Evolutionary conservation across 345 rosid species (phyloP), one percentile per base, ranked within the genome.

Genomic region (Microcos paniculata): DNA sequence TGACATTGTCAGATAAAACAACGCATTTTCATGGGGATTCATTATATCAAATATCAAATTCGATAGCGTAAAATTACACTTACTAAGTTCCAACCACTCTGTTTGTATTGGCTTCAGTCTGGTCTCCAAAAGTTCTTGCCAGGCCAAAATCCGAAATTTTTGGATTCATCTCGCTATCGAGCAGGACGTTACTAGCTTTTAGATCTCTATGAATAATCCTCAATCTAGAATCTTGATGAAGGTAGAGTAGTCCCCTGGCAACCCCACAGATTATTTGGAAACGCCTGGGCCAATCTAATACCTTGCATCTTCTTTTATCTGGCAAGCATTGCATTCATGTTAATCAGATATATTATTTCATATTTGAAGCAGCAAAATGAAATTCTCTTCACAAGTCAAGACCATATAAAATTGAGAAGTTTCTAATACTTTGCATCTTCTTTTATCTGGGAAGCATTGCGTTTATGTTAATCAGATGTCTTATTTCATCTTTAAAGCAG

Each of bases 11-110:
- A n/a, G n/a, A n/a, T n/a, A n/a, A n/a, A n/a, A n/a, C n/a, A 8
- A 61, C 0, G 19, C 40, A 28, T 61, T n/a, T n/a, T n/a, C n/a
- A n/a, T n/a, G n/a, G n/a, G n/a, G n/a, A n/a, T n/a, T n/a, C n/a
- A n/a, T n/a, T n/a, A n/a, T n/a, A n/a, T n/a, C n/a, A n/a, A n/a
- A n/a, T n/a, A 23, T 48, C 13, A 26, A 42, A 58, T 16, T 0
- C 11, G 14, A 38, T 72, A 0, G 10, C 38, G 24, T 24, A 57
- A 35, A 6, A 12, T 12, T 33, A n/a, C 16, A 62, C 69, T 23
- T 61, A 76, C 72, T 52, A 75, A 15, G 78, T 75, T 40, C 78
- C 78, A 66, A 75, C 72, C 21, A 75, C 72, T 55, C 72, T 75
- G 10, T 65, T 65, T 7, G 78, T 66, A 59, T 53, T 75, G 10